Evolutionary conservation across 164 flowering plant genomes (phyloP).

Genomic region (Warburgia ugandensis): DNA sequence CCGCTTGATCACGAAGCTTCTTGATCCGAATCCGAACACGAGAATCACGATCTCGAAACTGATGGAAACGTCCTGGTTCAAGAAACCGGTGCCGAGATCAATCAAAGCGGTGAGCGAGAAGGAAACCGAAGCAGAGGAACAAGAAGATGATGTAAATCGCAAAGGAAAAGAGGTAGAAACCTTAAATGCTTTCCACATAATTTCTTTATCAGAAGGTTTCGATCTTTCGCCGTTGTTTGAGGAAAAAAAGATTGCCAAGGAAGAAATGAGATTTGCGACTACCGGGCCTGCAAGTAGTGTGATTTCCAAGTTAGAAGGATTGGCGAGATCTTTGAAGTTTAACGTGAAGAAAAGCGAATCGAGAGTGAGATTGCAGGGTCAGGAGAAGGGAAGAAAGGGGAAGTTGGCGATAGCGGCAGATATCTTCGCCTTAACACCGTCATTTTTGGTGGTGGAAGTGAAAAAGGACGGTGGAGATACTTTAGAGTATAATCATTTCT

Average conservation of each 20-base stretch:
- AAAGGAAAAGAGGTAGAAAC: constrained; percentile 23
- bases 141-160: background rate
- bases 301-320: constrained; percentile 41
- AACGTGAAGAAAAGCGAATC: constrained; percentile 36
- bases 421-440: constrained; percentile 46
- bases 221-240: constrained; percentile 49
- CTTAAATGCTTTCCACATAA: constrained; percentile 51
- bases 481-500: constrained; percentile 61
- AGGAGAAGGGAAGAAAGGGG: constrained; percentile 56
- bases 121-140: constrained; percentile 7
- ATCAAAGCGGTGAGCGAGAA: background rate
- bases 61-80: constrained; percentile 48
- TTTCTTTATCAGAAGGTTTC: constrained; percentile 43
- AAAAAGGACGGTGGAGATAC: constrained; percentile 65
- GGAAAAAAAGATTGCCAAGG: constrained; percentile 36
- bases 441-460: constrained; percentile 60
- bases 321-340: constrained; percentile 31
- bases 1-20: constrained; percentile 30
- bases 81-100: constrained; percentile 24
- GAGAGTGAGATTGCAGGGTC: constrained; percentile 35
- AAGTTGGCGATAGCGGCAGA: constrained; percentile 50
- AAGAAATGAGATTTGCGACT: constrained; percentile 42
- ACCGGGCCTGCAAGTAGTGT: constrained; percentile 38
- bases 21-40: constrained; percentile 42
- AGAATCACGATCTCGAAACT: constrained; percentile 34